Base-by-base conservation (phyloP, 225 moss, liverwort and hornwort species). In the Thuidium tamariscinum region DNA sequence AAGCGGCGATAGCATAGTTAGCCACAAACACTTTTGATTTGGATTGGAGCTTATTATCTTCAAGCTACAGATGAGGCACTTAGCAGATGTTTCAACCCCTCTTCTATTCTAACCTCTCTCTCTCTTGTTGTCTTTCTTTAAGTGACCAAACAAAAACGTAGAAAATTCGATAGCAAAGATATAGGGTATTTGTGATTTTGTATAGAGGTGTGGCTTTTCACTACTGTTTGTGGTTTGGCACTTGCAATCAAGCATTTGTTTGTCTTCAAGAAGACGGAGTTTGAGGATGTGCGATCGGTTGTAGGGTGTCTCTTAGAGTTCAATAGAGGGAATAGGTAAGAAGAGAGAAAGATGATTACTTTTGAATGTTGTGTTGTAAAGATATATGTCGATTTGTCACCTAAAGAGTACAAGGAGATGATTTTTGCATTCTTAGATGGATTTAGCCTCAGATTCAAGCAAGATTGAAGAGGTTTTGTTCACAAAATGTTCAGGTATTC, bases 261-360 rank as follows among this genome's bases (percentile, higher is more conserved):
- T 75, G 36, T 36, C 3, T 36, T 54, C 2, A 15, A 9, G 8
- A 49, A 23, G 9, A 9, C 1, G n/a, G n/a, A 36, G 2, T 13
- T 22, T n/a, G 8, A n/a, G 0, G 5, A 15, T 36, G 23, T 23
- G 5, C 0, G 0, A 9, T 54, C 15, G 23, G 1, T 54, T 0
- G 25, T 54, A 16, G 13, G 4, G 2, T 36, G 5, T 5, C 9
- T 76, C 4, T 54, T 76, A 25, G 36, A 32, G 9, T 54, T 36
- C 15, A 54, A 15, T 0, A 9, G 0, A 25, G 22, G 5, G 23
- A 54, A 36, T 36, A 3, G 25, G 2, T 0, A n/a, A 9, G 36
- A 36, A 16, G 9, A 14, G 3, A n/a, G n/a, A n/a, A n/a, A n/a
- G n/a, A n/a, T 36, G 36, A 75, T 9, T 0, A 5, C 3, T 54